Conservation (phyloP, 164 flowering plant species). For the Magnolia officinalis region DNA sequence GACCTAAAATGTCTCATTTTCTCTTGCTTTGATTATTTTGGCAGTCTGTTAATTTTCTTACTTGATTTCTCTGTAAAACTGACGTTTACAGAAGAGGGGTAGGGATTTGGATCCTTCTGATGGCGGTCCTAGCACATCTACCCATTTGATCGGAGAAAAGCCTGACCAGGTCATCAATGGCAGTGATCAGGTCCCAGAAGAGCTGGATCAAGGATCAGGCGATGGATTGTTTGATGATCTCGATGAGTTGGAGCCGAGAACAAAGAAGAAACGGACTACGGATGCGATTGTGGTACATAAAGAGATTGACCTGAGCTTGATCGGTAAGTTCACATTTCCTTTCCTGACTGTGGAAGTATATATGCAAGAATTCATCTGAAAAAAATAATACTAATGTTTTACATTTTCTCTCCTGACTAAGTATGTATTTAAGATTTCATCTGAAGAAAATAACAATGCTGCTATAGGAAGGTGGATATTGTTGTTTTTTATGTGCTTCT, state of each 20-base stretch:
- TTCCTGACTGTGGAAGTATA: neutral
- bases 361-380: no score
- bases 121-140: slow-evolving; percentile 10
- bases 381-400: no score
- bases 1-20: neutral
- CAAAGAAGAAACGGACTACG: slow-evolving; percentile 35
- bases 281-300: slow-evolving; percentile 3
- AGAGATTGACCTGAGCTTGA: slow-evolving; percentile 34
- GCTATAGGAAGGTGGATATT: no score
- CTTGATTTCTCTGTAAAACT: slow-evolving; percentile 8
- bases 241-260: slow-evolving; percentile 41
- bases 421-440: no score
- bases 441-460: no score
- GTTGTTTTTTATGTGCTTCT: no score
- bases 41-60: neutral
- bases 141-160: slow-evolving; percentile 15
- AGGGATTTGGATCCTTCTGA: slow-evolving; percentile 26
- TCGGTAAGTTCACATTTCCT: slow-evolving; percentile 32
- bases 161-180: slow-evolving; percentile 23
- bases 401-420: no score
- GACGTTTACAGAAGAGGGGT: slow-evolving; percentile 33
- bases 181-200: slow-evolving; percentile 28
- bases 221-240: slow-evolving; percentile 52
- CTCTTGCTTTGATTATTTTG: neutral
- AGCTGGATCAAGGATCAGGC: slow-evolving; percentile 28